Evolutionary conservation across 1,139 yeast genomes (phyloP).

Genomic region (Wickerhamomyces sp.): DNA sequence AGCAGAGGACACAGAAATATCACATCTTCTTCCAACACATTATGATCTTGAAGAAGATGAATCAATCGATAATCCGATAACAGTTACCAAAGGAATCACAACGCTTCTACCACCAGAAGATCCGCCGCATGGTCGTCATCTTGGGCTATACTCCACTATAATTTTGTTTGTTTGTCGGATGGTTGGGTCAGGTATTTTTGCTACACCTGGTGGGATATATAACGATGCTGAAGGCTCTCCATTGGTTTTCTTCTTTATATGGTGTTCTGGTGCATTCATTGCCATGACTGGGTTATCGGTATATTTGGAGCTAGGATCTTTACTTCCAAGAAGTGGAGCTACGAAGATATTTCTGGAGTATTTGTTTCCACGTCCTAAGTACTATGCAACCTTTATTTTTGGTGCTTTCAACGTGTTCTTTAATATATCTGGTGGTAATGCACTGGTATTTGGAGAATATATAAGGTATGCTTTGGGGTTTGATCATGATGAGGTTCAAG

Average conservation of each 20-base stretch:
- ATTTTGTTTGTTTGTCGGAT: constrained; percentile 52
- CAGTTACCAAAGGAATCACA: constrained; percentile 3
- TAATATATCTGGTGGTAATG: constrained; percentile 54
- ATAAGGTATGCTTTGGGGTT: constrained; percentile 33
- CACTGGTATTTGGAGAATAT: constrained; percentile 59
- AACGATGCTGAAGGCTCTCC: constrained; percentile 56
- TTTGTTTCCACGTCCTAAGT: constrained; percentile 46
- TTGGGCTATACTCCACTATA: constrained; percentile 52
- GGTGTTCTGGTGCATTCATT: constrained; percentile 47
- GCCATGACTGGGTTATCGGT: constrained; percentile 55
- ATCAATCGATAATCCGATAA: constrained; percentile 8
- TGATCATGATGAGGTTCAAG: constrained; percentile 24
- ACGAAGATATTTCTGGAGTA: constrained; percentile 55
- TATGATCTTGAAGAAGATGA: constrained; percentile 14
- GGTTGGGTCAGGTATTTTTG: constrained; percentile 60
- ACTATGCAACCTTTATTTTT: constrained; percentile 48
- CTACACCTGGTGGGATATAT: constrained; percentile 54
- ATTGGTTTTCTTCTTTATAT: constrained; percentile 44
- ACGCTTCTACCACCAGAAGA: constrained; percentile 30
- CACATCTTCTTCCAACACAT: constrained; percentile 1
- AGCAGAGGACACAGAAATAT: neutral
- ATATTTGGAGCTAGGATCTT: constrained; percentile 52
- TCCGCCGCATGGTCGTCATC: constrained; percentile 55
- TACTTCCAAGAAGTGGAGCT: constrained; percentile 60
- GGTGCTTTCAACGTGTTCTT: constrained; percentile 48